These are phyloP conservation scores for Globisporangium yorkense DNA, from an alignment of 352 stramenopile genomes.

Conservation along the genomic window DNA sequence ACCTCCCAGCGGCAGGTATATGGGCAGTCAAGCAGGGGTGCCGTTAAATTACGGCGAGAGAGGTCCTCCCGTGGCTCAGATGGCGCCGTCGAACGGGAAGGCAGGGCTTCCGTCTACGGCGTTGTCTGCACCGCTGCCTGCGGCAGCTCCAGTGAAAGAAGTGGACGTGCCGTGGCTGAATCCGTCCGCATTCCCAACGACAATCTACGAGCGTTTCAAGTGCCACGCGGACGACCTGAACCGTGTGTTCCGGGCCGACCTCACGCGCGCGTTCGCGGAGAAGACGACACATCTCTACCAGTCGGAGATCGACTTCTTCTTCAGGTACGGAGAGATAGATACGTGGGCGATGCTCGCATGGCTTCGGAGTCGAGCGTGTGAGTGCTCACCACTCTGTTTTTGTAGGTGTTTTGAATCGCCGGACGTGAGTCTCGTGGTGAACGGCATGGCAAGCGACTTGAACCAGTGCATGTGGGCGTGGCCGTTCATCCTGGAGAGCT, in stretches of 20 bases:
- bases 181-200: conserved; percentile 33
- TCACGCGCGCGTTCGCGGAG: conserved; percentile 46
- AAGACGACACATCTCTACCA: conserved; percentile 46
- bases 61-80: not conserved
- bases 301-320: conserved; percentile 63
- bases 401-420: conserved; percentile 63
- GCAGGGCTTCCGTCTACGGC: not conserved
- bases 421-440: conserved; percentile 73
- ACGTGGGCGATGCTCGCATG: too few species aligned
- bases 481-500: conserved; percentile 78
- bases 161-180: conserved; percentile 53
- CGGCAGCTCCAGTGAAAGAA: conserved; percentile 6
- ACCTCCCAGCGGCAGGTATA: not conserved
- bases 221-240: conserved; percentile 53
- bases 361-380: not conserved
- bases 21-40: not conserved
- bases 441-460: conserved; percentile 73
- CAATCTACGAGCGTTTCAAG: conserved; percentile 49
- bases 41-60: not conserved
- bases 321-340: conserved; percentile 14
- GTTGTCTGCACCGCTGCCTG: not conserved
- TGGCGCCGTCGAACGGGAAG: conserved; percentile 4
- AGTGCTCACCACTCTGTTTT: not conserved
- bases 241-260: conserved; percentile 57
- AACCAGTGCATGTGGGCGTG: conserved; percentile 81